These are phyloP conservation scores for Geranium incanum DNA, from an alignment of 441 rosid species.

Conservation along the genomic window DNA sequence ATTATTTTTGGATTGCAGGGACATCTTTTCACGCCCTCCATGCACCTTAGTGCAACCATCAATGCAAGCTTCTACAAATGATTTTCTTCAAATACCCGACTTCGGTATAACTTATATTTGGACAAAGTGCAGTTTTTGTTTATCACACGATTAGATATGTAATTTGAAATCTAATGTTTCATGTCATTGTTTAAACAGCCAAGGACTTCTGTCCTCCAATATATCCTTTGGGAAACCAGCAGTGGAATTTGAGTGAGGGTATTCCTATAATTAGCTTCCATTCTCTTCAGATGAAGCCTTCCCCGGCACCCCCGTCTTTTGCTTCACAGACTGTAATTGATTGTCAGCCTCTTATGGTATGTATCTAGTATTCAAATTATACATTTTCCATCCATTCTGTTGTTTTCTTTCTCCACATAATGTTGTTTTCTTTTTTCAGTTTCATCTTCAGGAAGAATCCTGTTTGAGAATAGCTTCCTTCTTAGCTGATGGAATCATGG, in stretches of 20 bases:
- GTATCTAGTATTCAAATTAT: conserved; percentile 19
- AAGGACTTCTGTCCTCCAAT: conserved; percentile 74
- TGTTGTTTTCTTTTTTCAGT: conserved; percentile 38
- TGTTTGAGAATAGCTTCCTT: conserved; percentile 91
- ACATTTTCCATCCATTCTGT: conserved; percentile 3
- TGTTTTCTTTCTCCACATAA: conserved; percentile 15
- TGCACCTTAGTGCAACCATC: conserved; percentile 91
- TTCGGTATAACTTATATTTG: conserved; percentile 50
- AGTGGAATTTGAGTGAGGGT: conserved; percentile 50
- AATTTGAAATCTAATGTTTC: conserved; percentile 19
- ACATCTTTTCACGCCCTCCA: conserved; percentile 74
- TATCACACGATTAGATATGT: conserved; percentile 9
- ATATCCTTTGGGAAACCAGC: conserved; percentile 70
- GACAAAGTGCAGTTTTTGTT: neutral
- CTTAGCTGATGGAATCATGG: conserved; percentile 89
- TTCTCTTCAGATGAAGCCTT: conserved; percentile 86
- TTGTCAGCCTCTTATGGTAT: conserved; percentile 92
- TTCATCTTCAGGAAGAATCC: conserved; percentile 94
- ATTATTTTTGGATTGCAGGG: conserved; percentile 57
- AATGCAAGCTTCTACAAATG: conserved; percentile 46
- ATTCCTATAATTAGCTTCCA: conserved; percentile 73
- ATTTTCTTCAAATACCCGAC: conserved; percentile 49
- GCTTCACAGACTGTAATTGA: conserved; percentile 75
- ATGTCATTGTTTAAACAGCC: conserved; percentile 39
- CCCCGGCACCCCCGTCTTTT: conserved; percentile 74